Percentiles rank a stretch among this genome's conserved stretches.
These are phyloP conservation scores for Escovopsis sp. DNA, from an alignment of 2,329 filamentous ascomycete species.

Conservation along the genomic window DNA sequence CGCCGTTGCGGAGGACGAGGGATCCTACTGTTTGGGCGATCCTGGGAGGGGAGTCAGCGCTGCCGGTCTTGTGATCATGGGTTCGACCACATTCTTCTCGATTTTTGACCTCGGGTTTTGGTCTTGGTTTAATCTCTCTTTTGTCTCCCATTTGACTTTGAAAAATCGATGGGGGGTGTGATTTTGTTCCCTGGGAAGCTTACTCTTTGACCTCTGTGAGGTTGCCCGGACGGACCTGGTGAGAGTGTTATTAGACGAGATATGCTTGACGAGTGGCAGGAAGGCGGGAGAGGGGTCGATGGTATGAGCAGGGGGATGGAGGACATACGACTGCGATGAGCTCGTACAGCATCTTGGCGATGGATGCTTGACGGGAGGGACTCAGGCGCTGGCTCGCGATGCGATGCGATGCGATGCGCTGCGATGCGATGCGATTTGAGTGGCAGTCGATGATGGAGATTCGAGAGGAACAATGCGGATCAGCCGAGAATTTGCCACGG, in stretches of 20 bases:
- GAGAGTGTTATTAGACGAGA: conserved; percentile 9
- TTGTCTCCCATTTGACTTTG: too few relatives aligned
- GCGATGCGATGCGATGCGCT: too few relatives aligned
- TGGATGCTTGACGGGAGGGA: conserved; percentile 13
- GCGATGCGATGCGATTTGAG: too few relatives aligned
- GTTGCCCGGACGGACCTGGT: conserved; percentile 78
- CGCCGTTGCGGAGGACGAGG: conserved; percentile 66
- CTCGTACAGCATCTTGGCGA: conserved; percentile 77
- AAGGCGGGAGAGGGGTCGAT: conserved; percentile 1
- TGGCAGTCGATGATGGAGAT: conserved; percentile 6
- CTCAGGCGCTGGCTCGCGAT: too few relatives aligned
- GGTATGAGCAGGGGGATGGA: neutral
- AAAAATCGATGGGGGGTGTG: neutral
- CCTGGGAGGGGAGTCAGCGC: conserved; percentile 28
- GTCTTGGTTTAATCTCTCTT: neutral
- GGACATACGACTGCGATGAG: conserved; percentile 80
- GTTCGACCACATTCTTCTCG: too few relatives aligned
- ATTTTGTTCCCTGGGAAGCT: conserved; percentile 16
- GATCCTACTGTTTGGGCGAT: conserved; percentile 76
- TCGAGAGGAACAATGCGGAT: conserved; percentile 11
- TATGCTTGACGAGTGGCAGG: too few relatives aligned
- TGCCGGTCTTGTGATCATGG: too few relatives aligned
- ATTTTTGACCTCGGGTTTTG: too few relatives aligned
- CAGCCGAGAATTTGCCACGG: conserved; percentile 18
- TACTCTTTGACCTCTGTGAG: conserved; percentile 92